These are phyloP conservation scores for Lentinus brumalis DNA, from an alignment of 768 basidiomycete genomes.

Conservation along the genomic window DNA sequence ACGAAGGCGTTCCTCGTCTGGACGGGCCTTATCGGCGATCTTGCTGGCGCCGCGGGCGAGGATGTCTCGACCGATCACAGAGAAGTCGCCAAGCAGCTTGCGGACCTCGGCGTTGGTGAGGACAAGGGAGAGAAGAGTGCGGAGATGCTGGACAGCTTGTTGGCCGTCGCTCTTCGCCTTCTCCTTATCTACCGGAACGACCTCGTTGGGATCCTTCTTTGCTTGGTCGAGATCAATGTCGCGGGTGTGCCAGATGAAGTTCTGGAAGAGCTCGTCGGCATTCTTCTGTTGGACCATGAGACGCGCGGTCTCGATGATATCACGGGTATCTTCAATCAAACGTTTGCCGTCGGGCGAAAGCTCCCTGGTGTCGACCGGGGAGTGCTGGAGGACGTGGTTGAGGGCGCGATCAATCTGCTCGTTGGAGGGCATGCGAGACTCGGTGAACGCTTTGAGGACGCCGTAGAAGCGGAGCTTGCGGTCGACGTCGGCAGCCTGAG, in stretches of 20 bases:
- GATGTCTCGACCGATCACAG: constrained; percentile 79
- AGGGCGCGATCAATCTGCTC: constrained; percentile 76
- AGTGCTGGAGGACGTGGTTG: constrained; percentile 58
- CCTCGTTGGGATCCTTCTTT: constrained; percentile 44
- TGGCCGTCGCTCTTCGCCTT: constrained; percentile 34
- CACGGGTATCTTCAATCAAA: constrained; percentile 74
- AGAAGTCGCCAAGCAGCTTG: constrained; percentile 82
- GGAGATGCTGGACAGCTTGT: constrained; percentile 79
- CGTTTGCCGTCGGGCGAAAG: constrained; percentile 78
- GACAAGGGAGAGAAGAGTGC: constrained; percentile 83
- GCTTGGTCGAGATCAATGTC: constrained; percentile 47
- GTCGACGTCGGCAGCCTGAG: constrained; percentile 74
- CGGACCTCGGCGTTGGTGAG: constrained; percentile 93
- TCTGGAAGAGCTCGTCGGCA: constrained; percentile 87
- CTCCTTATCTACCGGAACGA: constrained; percentile 52
- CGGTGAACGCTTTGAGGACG: constrained; percentile 77
- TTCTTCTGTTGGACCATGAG: constrained; percentile 84
- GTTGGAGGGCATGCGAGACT: constrained; percentile 80
- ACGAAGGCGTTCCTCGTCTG: constrained; percentile 60
- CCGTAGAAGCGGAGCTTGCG: constrained; percentile 85
- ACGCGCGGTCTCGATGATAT: constrained; percentile 76
- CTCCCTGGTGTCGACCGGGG: constrained; percentile 61
- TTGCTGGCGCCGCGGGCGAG: constrained; percentile 74
- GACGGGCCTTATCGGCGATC: constrained; percentile 69
- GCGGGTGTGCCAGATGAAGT: constrained; percentile 82